Evolutionary conservation across 2,329 filamentous ascomycete species (phyloP).

Genomic region (Kalmusia sp.): DNA sequence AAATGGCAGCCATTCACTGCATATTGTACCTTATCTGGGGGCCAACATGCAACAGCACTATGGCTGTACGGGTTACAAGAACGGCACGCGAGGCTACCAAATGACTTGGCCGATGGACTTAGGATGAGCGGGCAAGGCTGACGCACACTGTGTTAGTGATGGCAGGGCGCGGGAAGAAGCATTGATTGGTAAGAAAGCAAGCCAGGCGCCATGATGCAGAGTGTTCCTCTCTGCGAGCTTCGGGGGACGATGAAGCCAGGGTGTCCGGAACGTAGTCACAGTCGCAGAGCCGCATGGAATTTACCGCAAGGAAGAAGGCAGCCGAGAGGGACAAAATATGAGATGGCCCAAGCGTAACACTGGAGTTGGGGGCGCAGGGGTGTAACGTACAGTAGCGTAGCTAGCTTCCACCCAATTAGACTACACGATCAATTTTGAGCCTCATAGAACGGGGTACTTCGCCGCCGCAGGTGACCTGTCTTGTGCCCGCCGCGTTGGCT

Average conservation of each 20-base stretch:
- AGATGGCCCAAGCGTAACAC: not conserved
- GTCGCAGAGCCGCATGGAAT: not conserved
- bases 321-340: not conserved
- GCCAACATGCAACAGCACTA: not conserved
- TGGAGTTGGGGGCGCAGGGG: not conserved
- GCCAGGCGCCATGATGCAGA: no score
- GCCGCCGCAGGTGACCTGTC: no score
- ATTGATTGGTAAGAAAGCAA: no score
- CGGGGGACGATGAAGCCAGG: not conserved
- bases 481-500: not conserved
- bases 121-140: not conserved
- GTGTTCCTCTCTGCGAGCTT: no score
- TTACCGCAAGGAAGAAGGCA: no score
- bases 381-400: not conserved
- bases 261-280: not conserved
- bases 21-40: not conserved
- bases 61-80: not conserved
- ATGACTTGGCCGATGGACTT: not conserved
- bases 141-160: not conserved
- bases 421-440: not conserved
- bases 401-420: no score
- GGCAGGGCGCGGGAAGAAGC: no score
- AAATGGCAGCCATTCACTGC: not conserved
- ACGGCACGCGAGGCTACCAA: not conserved
- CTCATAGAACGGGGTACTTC: no score